Evolutionary conservation across 164 flowering plant genomes (phyloP).

Genomic region (Santalum album): DNA sequence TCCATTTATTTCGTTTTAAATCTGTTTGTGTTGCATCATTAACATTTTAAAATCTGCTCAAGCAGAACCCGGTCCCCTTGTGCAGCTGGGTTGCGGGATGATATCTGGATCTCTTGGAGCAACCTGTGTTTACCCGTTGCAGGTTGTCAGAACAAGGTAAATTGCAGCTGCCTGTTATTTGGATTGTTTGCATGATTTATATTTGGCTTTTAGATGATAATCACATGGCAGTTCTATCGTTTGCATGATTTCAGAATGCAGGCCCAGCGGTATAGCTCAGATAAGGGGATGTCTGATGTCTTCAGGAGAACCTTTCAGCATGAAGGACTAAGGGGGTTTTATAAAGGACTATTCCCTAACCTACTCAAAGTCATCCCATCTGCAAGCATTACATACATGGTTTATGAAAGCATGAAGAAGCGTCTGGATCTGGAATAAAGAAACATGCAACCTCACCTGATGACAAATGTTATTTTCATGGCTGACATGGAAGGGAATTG

Average conservation of each 20-base stretch:
- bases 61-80: slow-evolving; percentile 62
- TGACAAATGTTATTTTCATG: slow-evolving; percentile 16
- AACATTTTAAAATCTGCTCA: not conserved
- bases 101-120: slow-evolving; percentile 96
- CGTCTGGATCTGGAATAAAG: slow-evolving; percentile 52
- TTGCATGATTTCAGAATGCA: slow-evolving; percentile 57
- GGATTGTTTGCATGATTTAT: not conserved
- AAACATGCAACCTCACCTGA: slow-evolving; percentile 5
- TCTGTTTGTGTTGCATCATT: too few species aligned
- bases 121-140: slow-evolving; percentile 93
- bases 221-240: not conserved
- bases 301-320: slow-evolving; percentile 55
- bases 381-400: slow-evolving; percentile 89
- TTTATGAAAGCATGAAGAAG: slow-evolving; percentile 87
- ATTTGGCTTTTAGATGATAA: too few species aligned
- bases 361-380: slow-evolving; percentile 89
- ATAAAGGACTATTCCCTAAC: slow-evolving; percentile 89
- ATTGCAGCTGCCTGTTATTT: not conserved
- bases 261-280: slow-evolving; percentile 45
- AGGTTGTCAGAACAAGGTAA: slow-evolving; percentile 94
- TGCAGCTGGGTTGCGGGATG: slow-evolving; percentile 35
- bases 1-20: not conserved
- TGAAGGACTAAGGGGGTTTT: slow-evolving; percentile 78
- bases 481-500: slow-evolving; percentile 6
- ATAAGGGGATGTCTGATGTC: slow-evolving; percentile 70